Evolutionary conservation across 768 basidiomycete genomes (phyloP).

Genomic region (Leccinum boreale): DNA sequence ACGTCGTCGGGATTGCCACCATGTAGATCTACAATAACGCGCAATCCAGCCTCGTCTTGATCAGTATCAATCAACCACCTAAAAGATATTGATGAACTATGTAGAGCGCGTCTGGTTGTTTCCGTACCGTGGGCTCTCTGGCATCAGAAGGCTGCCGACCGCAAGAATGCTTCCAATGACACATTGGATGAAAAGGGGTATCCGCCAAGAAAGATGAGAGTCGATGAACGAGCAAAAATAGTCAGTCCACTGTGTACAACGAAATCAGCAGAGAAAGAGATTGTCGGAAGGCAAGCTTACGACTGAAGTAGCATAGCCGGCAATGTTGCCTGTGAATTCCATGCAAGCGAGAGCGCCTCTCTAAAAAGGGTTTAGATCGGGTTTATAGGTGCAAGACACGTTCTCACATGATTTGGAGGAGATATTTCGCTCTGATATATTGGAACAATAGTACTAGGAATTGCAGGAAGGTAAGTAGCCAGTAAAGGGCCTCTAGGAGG

Average conservation of each 20-base stretch:
- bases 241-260: slow-evolving; percentile 71
- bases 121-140: slow-evolving; percentile 81
- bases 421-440: slow-evolving; percentile 97
- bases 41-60: slow-evolving; percentile 78
- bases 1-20: slow-evolving; percentile 72
- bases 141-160: slow-evolving; percentile 75
- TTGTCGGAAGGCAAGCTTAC: slow-evolving; percentile 42
- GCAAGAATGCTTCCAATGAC: slow-evolving; percentile 81
- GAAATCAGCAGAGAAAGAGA: not conserved
- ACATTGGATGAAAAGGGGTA: slow-evolving; percentile 86
- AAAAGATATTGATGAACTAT: slow-evolving; percentile 4
- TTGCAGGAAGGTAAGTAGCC: slow-evolving; percentile 4
- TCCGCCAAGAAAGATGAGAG: slow-evolving; percentile 85
- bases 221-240: slow-evolving; percentile 90
- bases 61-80: slow-evolving; percentile 92
- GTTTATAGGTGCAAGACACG: not conserved
- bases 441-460: slow-evolving; percentile 80
- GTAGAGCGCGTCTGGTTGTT: not conserved
- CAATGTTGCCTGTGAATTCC: slow-evolving; percentile 91
- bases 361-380: slow-evolving; percentile 34
- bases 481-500: not conserved
- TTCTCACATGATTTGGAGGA: slow-evolving; percentile 78
- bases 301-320: slow-evolving; percentile 88
- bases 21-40: slow-evolving; percentile 84
- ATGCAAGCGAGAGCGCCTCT: slow-evolving; percentile 91